A percentile compares a stretch with the other conserved stretches of the same genome.
phyloP scores from a whole-genome alignment of 2,329 filamentous ascomycete genomes.

The Thelonectria discophora region DNA sequence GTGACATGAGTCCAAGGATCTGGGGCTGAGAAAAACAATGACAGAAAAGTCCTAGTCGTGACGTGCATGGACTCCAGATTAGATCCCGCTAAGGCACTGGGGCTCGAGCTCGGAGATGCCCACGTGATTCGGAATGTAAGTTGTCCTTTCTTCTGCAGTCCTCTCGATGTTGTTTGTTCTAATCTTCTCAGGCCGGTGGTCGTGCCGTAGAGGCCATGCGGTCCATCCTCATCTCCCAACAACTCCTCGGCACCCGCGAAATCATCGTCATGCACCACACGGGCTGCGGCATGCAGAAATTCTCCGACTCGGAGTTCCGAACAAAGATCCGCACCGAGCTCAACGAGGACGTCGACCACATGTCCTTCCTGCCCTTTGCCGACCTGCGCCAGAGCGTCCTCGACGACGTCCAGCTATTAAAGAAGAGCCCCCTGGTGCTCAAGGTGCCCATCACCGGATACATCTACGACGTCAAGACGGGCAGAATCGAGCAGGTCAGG shows the following conservation, averaged over 20 bases:
- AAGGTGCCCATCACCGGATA: slow-evolving; percentile 74
- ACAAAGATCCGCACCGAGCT: slow-evolving; percentile 67
- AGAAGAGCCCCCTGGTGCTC: slow-evolving; percentile 66
- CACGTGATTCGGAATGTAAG: slow-evolving; percentile 77
- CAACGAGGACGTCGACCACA: slow-evolving; percentile 56
- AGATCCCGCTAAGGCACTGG: slow-evolving; percentile 72
- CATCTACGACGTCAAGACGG: slow-evolving; percentile 81
- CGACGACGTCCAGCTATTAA: slow-evolving; percentile 72
- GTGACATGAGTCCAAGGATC: slow-evolving; percentile 18
- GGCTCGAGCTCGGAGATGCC: slow-evolving; percentile 73
- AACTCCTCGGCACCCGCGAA: slow-evolving; percentile 79
- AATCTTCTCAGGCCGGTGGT: slow-evolving; percentile 57
- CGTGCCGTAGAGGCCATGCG: slow-evolving; percentile 75
- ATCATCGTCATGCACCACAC: slow-evolving; percentile 77
- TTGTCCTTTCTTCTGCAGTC: background rate
- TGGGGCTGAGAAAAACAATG: slow-evolving; percentile 22
- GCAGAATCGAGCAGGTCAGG: slow-evolving; percentile 55
- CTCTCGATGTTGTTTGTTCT: background rate
- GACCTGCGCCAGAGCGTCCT: slow-evolving; percentile 71
- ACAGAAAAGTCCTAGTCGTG: slow-evolving; percentile 55
- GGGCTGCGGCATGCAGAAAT: slow-evolving; percentile 70
- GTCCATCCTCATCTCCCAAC: slow-evolving; percentile 80
- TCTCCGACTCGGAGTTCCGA: slow-evolving; percentile 66
- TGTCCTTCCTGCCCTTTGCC: slow-evolving; percentile 73
- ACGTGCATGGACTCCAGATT: slow-evolving; percentile 86